phyloP scores from a whole-genome alignment of 2,329 filamentous ascomycete genomes.

The Fusarium sp. region DNA sequence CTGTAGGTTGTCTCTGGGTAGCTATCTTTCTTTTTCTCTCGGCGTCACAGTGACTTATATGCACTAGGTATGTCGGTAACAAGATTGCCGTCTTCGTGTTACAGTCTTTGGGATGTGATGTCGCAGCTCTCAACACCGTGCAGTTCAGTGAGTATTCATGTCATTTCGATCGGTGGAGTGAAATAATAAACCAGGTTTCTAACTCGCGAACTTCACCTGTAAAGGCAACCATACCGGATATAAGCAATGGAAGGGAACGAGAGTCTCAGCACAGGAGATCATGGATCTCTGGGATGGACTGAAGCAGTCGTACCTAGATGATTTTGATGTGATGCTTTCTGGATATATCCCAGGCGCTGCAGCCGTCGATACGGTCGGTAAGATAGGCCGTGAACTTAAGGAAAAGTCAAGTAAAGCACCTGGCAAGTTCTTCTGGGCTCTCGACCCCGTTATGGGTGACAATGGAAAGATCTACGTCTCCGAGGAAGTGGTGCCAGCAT shows the following conservation, averaged over 20 bases:
- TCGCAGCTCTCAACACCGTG: constrained; percentile 93
- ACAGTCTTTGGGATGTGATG: constrained; percentile 92
- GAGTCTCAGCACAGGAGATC: constrained; percentile 83
- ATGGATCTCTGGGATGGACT: constrained; percentile 85
- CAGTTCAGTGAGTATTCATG: constrained; percentile 80
- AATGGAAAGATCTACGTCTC: constrained; percentile 92
- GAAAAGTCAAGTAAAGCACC: constrained; percentile 68
- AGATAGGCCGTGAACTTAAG: constrained; percentile 83
- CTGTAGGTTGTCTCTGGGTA: constrained; percentile 44
- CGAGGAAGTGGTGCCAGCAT: constrained; percentile 89
- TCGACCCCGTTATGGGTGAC: constrained; percentile 99
- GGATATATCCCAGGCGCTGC: constrained; percentile 93
- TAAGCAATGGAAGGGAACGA: constrained; percentile 85
- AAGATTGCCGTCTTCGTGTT: constrained; percentile 96
- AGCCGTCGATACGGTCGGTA: constrained; percentile 83
- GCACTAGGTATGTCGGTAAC: constrained; percentile 89
- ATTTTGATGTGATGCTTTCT: constrained; percentile 94
- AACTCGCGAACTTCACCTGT: neutral
- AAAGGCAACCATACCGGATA: constrained; percentile 96
- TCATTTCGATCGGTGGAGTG: neutral
- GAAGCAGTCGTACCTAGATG: constrained; percentile 81
- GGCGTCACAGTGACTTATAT: constrained; percentile 1
- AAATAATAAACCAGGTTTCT: neutral
- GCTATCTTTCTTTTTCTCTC: neutral
- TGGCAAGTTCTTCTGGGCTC: constrained; percentile 92